Evolutionary conservation across 306 rosid genomes (phyloP), one percentile per base, ranked within the genome.

Genomic region (Arachis stenosperma): DNA sequence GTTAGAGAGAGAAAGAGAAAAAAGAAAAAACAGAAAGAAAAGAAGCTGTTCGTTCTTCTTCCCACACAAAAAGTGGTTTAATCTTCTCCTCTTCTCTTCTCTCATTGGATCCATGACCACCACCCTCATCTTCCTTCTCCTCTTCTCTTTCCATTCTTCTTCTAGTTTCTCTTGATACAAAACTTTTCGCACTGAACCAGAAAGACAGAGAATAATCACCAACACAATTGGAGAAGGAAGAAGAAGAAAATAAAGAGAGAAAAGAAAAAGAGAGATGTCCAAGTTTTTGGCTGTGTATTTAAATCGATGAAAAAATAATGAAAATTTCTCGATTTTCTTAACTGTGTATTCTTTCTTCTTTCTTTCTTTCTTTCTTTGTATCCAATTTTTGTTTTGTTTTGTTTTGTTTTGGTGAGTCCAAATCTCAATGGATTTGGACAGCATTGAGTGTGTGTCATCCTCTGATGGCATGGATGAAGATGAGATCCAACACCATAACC

Each of bases 391-490:
- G 3, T 6, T 50, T n/a, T n/a, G 55, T 78, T 30, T 78, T 33
- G 62, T 6, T 50, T n/a, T n/a, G 55, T 78, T 30, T 78, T 33
- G 62, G 62, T 64, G 33, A n/a, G 37, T 47, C 42, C 61, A 6
- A 33, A 2, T 33, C 37, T 4, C 4, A 33, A 85, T 90, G 93
- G 93, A 90, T 72, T 70, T 84, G 83, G 96, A 90, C 59, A 90
- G 90, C 78, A 88, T 86, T 55, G 93, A 86, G 84, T 90, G 96
- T 59, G 90, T 90, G 4, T 86, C 96, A 53, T 82, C 84, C 67
- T 82, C 92, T 29, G 96, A 90, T 65, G 84, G 84, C 61, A 77
- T 90, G 46, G 93, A 88, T 69, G 96, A 88, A 67, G 96, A 90
- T 79, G 96, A 90, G 91, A 88, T 88, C 90, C 96, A 58, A 71